Evolutionary conservation across 192 early-diverging fungal genomes (phyloP).

Genomic region (Coemansia sp.): DNA sequence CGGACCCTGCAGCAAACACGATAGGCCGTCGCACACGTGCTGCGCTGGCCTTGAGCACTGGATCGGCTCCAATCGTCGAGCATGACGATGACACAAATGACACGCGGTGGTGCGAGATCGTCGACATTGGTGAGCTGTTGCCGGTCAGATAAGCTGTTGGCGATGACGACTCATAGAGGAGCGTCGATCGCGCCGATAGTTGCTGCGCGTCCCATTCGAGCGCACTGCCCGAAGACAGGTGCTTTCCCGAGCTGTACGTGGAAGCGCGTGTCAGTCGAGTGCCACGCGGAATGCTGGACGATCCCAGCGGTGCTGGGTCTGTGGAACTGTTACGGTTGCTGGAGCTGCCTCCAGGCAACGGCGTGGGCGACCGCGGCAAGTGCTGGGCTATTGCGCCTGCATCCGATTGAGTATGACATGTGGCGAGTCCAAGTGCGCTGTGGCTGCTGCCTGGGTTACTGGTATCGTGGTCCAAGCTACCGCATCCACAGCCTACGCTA

Average conservation of each 20-base stretch:
- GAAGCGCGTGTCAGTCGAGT: conserved; percentile 5
- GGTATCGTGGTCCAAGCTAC: background rate
- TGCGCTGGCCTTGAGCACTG: conserved; percentile 12
- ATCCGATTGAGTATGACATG: background rate
- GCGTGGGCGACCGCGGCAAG: background rate
- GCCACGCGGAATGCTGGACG: conserved; percentile 7
- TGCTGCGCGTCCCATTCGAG: conserved; percentile 35
- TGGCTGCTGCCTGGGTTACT: background rate
- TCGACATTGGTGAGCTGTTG: conserved; percentile 30
- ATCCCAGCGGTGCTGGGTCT: conserved; percentile 10
- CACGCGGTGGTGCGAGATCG: conserved; percentile 38
- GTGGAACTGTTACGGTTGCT: conserved; percentile 10
- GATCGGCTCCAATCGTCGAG: conserved; percentile 43
- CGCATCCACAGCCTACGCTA: background rate
- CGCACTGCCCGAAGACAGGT: conserved; percentile 23
- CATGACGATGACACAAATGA: conserved; percentile 50
- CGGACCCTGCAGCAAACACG: conserved; percentile 9
- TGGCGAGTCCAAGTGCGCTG: background rate
- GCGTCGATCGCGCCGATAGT: conserved; percentile 33
- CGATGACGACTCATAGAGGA: conserved; percentile 38
- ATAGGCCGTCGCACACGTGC: conserved; percentile 18
- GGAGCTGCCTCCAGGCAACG: background rate
- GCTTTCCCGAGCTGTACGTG: conserved; percentile 18
- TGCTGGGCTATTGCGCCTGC: background rate
- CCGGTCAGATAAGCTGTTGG: conserved; percentile 8